phyloP scores from a whole-genome alignment of 2,329 filamentous ascomycete species.

The Talaromyces funiculosus region DNA sequence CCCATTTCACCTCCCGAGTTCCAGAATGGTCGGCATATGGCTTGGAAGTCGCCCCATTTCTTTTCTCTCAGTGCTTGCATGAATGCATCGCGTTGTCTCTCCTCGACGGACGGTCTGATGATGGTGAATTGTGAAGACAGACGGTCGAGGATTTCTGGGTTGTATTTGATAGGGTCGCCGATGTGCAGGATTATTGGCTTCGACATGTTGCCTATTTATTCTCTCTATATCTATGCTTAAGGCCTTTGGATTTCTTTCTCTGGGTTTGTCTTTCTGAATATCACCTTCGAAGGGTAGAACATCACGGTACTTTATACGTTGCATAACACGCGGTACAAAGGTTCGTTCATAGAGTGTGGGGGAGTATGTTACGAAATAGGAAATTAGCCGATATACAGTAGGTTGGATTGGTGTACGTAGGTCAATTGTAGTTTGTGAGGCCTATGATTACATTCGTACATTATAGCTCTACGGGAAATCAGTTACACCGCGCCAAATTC shows the following conservation, averaged over 20 bases:
- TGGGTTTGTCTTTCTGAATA: too few relatives aligned
- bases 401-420: not conserved
- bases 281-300: too few relatives aligned
- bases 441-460: too few relatives aligned
- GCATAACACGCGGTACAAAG: not conserved
- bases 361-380: not conserved
- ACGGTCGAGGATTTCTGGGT: slow-evolving; percentile 35
- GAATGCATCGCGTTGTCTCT: slow-evolving; percentile 30
- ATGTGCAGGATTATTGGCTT: slow-evolving; percentile 38
- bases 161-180: slow-evolving; percentile 43
- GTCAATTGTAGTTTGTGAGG: not conserved
- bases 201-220: not conserved
- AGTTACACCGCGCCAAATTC: not conserved
- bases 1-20: slow-evolving; percentile 62
- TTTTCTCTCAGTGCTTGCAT: slow-evolving; percentile 35
- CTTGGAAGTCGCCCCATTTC: slow-evolving; percentile 35
- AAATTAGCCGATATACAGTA: not conserved
- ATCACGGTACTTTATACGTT: not conserved
- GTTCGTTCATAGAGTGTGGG: not conserved
- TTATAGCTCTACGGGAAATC: too few relatives aligned
- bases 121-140: slow-evolving; percentile 33
- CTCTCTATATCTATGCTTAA: not conserved
- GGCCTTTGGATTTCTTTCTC: too few relatives aligned
- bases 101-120: slow-evolving; percentile 29
- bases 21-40: slow-evolving; percentile 55